Base-by-base conservation (phyloP, 2,329 filamentous ascomycete species). In the Fusarium bactridioides region DNA sequence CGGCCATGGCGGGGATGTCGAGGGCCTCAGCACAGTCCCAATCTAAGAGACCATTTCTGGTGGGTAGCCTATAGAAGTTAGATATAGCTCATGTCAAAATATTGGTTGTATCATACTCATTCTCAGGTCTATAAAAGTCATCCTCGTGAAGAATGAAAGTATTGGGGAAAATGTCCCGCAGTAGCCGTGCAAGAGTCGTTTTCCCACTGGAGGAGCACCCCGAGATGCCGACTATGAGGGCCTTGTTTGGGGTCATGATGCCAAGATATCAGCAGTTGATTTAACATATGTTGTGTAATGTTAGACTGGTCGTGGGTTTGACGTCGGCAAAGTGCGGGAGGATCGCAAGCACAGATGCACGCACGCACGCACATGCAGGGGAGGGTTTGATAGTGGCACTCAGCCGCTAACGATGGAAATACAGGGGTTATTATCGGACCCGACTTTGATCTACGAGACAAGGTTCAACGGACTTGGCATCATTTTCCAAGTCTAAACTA, bases 201-300 rank as follows among this genome's bases (percentile, higher is more conserved):
- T 99, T 99, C 67, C 96, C 96, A 76, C 93, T 95, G 7, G 93
- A 97, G 4, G 95, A 98, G 72, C 93, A 94, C 62, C 96, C 96
- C 43, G 94, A 97, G 65, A 98, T 90, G 67, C 91, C 94, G 61
- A 98, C 85, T 47, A 97, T 84, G 67, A 95, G 80, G 41, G 87
- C 86, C 56, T 84, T 86, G 25, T 75, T 79, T n/a, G 79, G 73
- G 7, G 65, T 67, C 81, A 85, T 85, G 12, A 38, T 73, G 51
- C 19, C 41, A 29, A 53, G 61, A 37, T 23, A 44, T 43, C 16
- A 37, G 21, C 44, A 31, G 8, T 51, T 18, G 33, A 5, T 18
- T n/a, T n/a, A 13, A 27, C 23, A 45, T 45, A 35, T 31, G 16
- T 27, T 31, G 43, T 61, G 38, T 25, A 25, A 45, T 33, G 21